Conservation (phyloP, 1,139 yeast species). For the Lodderomyces pseudojiufengensis region DNA sequence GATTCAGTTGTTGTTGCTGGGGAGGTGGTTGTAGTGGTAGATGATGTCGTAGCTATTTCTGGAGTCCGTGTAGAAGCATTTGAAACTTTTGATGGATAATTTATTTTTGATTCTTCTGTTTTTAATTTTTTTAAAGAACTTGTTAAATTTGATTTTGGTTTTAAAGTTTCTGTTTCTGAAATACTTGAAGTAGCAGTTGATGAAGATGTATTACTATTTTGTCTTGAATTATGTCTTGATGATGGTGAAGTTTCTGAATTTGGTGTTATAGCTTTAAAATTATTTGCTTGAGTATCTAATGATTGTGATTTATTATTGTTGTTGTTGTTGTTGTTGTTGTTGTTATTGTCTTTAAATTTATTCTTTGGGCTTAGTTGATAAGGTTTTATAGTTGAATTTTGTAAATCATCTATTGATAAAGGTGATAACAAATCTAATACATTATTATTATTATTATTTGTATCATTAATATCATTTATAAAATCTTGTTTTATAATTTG, state of each 20-base stretch:
- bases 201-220: slow-evolving; percentile 4
- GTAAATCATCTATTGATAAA: slow-evolving; percentile 35
- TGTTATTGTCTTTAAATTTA: slow-evolving; percentile 5
- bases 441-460: slow-evolving; percentile 12
- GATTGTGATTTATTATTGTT: slow-evolving; percentile 11
- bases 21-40: no score
- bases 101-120: slow-evolving; percentile 20
- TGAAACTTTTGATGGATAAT: slow-evolving; percentile 21
- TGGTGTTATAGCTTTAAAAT: slow-evolving; percentile 8
- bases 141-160: slow-evolving; percentile 33
- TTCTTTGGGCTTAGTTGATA: background rate
- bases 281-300: background rate
- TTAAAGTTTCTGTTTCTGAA: slow-evolving; percentile 1
- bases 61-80: background rate
- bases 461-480: slow-evolving; percentile 12
- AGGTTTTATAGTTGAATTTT: slow-evolving; percentile 13
- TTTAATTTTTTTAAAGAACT: slow-evolving; percentile 22
- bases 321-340: slow-evolving; percentile 15
- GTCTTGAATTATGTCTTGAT: slow-evolving; percentile 3
- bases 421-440: slow-evolving; percentile 42
- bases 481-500: slow-evolving; percentile 2
- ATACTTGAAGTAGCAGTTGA: slow-evolving; percentile 7
- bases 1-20: slow-evolving; percentile 4
- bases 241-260: slow-evolving; percentile 11
- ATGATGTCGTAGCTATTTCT: no score